phyloP scores from a whole-genome alignment of 441 rosid genomes.

The Jatropha multifida region DNA sequence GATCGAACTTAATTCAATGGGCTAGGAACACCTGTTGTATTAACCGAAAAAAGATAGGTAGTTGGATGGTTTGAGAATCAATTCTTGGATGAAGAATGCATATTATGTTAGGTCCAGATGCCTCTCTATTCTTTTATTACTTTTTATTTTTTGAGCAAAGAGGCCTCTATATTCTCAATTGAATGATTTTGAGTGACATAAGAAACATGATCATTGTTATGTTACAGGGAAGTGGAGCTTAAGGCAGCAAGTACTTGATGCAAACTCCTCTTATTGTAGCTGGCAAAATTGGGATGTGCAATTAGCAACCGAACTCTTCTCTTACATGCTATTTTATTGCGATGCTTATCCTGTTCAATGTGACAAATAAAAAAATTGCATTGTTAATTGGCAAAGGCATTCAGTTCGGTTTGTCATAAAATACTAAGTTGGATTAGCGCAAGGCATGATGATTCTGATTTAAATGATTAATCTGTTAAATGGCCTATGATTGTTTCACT shows the following conservation, averaged over 20 bases:
- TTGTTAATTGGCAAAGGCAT: neutral
- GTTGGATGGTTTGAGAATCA: slow-evolving; percentile 4
- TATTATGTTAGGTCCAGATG: neutral
- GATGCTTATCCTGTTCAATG: neutral
- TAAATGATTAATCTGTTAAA: neutral
- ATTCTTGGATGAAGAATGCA: neutral
- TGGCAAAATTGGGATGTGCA: neutral
- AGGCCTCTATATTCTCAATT: neutral
- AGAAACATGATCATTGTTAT: neutral
- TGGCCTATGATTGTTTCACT: neutral
- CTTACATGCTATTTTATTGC: neutral
- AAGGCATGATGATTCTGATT: neutral
- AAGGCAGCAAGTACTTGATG: slow-evolving; percentile 2
- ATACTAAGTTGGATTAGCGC: neutral
- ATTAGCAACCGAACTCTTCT: neutral
- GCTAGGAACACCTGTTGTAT: neutral
- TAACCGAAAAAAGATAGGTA: neutral
- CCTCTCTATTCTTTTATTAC: no score
- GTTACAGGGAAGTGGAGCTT: neutral
- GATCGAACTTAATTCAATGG: no score
- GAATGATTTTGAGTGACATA: no score
- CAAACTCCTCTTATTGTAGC: neutral
- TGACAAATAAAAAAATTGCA: neutral
- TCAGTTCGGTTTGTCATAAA: neutral
- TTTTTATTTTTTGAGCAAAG: neutral